A percentile compares a stretch with the other conserved stretches of the same genome.
phyloP scores from a whole-genome alignment of 768 basidiomycete genomes.

The Pulveroboletus sp. region DNA sequence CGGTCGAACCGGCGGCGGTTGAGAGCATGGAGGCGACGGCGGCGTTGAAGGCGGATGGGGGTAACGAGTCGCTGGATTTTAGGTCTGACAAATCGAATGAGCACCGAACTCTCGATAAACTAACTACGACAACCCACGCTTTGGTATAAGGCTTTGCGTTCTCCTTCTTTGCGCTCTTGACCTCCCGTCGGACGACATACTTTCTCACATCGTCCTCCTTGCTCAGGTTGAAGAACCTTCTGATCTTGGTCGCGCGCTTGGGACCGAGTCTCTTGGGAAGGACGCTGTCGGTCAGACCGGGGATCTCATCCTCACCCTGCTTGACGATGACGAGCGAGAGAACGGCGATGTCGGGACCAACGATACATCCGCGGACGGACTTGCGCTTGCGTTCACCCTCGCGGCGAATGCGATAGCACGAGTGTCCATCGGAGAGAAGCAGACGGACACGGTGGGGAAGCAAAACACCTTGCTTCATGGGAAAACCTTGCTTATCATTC shows the following conservation, averaged over 20 bases:
- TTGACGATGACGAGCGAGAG: conserved; percentile 93
- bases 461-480: conserved; percentile 99
- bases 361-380: conserved; percentile 97
- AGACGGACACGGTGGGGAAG: conserved; percentile 90
- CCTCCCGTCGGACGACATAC: conserved; percentile 92
- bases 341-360: conserved; percentile 94
- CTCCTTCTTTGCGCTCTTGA: conserved; percentile 83
- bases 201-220: conserved; percentile 99
- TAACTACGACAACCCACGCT: conserved; percentile 56
- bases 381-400: conserved; percentile 97
- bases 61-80: conserved; percentile 98
- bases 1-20: conserved; percentile 82
- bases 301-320: conserved; percentile 87
- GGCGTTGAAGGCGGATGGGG: conserved; percentile 91
- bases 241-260: conserved; percentile 96
- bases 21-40: conserved; percentile 86
- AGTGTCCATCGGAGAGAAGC: conserved; percentile 93
- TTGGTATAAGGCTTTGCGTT: conserved; percentile 93
- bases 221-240: conserved; percentile 93
- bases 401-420: conserved; percentile 92
- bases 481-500: conserved; percentile 98
- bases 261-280: conserved; percentile 95
- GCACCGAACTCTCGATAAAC: background rate
- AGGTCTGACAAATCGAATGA: conserved; percentile 48
- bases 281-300: conserved; percentile 87